Percentiles rank a stretch among this genome's conserved stretches.
Conservation (phyloP, 495 filamentous ascomycete species). For the Platismatia glauca region DNA sequence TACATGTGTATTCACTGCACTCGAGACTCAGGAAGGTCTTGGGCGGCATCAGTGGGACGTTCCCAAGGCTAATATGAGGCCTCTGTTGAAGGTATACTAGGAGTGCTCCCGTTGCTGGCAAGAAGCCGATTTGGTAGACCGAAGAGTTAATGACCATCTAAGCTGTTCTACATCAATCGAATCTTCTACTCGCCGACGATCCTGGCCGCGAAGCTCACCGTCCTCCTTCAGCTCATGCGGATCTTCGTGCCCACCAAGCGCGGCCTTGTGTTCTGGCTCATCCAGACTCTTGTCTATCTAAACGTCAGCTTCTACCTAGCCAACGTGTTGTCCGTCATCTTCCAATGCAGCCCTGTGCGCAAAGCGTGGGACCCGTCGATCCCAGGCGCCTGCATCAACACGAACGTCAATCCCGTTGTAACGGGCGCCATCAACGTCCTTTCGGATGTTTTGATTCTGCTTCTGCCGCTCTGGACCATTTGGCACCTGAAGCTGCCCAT, state of each 20-base stretch:
- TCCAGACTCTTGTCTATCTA: constrained; percentile 2
- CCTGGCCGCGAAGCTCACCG: constrained; percentile 13
- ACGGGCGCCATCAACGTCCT: constrained; percentile 43
- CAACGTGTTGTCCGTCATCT: constrained; percentile 11
- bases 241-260: constrained; percentile 16
- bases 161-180: constrained; percentile 9
- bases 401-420: constrained; percentile 36
- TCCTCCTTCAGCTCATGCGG: constrained; percentile 12
- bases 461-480: constrained; percentile 41
- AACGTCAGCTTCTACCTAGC: constrained; percentile 10
- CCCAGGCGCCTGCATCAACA: constrained; percentile 41
- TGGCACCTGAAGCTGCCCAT: constrained; percentile 38
- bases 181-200: constrained; percentile 7
- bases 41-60: constrained; percentile 8
- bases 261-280: constrained; percentile 7
- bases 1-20: constrained; percentile 3
- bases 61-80: neutral
- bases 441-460: constrained; percentile 42
- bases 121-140: neutral
- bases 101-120: neutral
- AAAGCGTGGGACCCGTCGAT: constrained; percentile 35
- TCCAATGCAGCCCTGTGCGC: constrained; percentile 9
- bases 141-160: neutral
- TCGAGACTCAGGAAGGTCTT: constrained; percentile 4
- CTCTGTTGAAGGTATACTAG: constrained; percentile 1